Percentiles rank a stretch among this genome's conserved stretches.
Evolutionary conservation across 2,329 filamentous ascomycete genomes (phyloP).

Genomic region (Uncinocarpus reesii): DNA sequence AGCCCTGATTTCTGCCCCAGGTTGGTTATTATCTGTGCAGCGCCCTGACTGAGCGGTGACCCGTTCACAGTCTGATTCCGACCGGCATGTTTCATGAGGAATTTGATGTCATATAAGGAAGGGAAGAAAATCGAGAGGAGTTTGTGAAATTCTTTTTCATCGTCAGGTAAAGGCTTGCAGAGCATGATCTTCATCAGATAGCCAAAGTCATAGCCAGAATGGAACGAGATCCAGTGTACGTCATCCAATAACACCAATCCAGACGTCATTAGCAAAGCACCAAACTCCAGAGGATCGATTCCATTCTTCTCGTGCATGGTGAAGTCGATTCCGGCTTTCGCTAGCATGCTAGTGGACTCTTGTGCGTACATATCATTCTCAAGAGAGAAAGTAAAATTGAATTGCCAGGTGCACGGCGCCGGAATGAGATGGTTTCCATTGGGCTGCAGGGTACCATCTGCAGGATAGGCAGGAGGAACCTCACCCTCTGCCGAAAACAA

Average conservation of each 20-base stretch:
- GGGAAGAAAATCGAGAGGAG: slow-evolving; percentile 91
- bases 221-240: slow-evolving; percentile 94
- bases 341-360: slow-evolving; percentile 82
- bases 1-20: slow-evolving; percentile 85
- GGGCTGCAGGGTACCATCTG: slow-evolving; percentile 40
- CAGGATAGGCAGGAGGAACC: slow-evolving; percentile 61
- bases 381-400: slow-evolving; percentile 95
- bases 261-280: slow-evolving; percentile 78
- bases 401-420: slow-evolving; percentile 90
- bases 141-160: slow-evolving; percentile 80
- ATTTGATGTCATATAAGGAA: slow-evolving; percentile 90
- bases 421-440: slow-evolving; percentile 45
- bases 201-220: slow-evolving; percentile 96
- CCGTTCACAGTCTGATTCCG: slow-evolving; percentile 55
- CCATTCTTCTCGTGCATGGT: slow-evolving; percentile 71
- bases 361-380: slow-evolving; percentile 97
- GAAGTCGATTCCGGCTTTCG: slow-evolving; percentile 89
- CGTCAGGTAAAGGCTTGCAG: slow-evolving; percentile 70
- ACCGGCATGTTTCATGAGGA: slow-evolving; percentile 83
- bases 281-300: slow-evolving; percentile 83
- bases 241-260: slow-evolving; percentile 80
- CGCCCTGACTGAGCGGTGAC: slow-evolving; percentile 54
- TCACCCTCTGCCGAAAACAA: slow-evolving; percentile 87
- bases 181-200: slow-evolving; percentile 92
- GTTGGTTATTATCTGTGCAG: slow-evolving; percentile 65